Evolutionary conservation across 306 rosid species (phyloP).

Genomic region (Prunus kanzakura): DNA sequence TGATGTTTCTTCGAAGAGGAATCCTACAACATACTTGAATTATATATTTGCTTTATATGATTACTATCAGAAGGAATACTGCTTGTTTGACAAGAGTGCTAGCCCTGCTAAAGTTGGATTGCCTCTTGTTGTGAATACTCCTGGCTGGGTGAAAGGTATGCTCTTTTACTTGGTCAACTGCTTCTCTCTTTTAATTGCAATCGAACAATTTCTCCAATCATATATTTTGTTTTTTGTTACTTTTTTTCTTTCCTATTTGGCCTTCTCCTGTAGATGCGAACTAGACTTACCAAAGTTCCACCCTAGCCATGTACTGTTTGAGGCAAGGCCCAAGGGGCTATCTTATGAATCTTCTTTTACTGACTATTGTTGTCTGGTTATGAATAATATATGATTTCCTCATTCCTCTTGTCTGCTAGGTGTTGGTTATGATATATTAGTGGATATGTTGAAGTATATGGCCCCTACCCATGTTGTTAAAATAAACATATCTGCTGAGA

Average conservation of each 20-base stretch:
- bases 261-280: background rate
- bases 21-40: conserved; percentile 58
- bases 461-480: conserved; percentile 79
- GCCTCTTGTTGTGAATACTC: conserved; percentile 87
- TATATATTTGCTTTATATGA: conserved; percentile 49
- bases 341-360: conserved; percentile 12
- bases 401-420: conserved; percentile 46
- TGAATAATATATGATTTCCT: conserved; percentile 10
- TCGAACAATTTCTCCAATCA: conserved; percentile 11
- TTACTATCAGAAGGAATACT: conserved; percentile 52
- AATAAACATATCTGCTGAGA: conserved; percentile 60
- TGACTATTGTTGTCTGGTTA: background rate
- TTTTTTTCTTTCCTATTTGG: background rate
- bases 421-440: conserved; percentile 74
- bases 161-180: background rate
- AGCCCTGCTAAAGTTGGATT: conserved; percentile 37
- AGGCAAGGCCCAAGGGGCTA: background rate
- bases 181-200: conserved; percentile 1
- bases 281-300: background rate
- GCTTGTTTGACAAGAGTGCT: conserved; percentile 28
- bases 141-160: conserved; percentile 97
- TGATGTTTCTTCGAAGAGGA: conserved; percentile 70
- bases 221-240: background rate
- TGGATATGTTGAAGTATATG: conserved; percentile 66
- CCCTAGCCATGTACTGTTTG: background rate